Evolutionary conservation across 2,329 filamentous ascomycete species (phyloP).

Genomic region (Alternaria tenuissima): DNA sequence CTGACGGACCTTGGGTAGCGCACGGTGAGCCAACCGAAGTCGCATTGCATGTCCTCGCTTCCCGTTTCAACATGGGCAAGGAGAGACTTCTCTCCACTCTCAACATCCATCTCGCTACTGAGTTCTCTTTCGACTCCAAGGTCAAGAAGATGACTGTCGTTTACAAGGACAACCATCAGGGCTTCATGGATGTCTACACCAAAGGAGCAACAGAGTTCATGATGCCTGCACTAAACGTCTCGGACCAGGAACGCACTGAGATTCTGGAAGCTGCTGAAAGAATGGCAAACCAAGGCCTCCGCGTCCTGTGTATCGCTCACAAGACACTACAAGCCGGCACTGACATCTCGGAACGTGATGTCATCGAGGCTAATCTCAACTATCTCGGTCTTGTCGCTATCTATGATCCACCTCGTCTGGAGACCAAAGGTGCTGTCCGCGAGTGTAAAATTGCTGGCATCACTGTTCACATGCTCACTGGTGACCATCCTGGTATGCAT

Average conservation of each 20-base stretch:
- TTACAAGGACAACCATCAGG: conserved; percentile 43
- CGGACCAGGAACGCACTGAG: conserved; percentile 37
- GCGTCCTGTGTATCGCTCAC: conserved; percentile 50
- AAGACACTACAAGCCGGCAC: conserved; percentile 39
- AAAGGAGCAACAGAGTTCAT: conserved; percentile 53
- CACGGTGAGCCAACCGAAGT: conserved; percentile 52
- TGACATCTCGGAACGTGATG: conserved; percentile 58
- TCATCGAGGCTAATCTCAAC: conserved; percentile 72
- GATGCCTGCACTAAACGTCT: conserved; percentile 41
- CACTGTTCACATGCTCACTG: conserved; percentile 60
- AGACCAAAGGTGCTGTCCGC: conserved; percentile 69
- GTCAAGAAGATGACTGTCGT: conserved; percentile 53
- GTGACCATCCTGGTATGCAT: conserved; percentile 53
- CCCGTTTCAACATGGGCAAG: conserved; percentile 50
- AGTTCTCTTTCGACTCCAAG: conserved; percentile 52
- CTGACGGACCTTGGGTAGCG: conserved; percentile 43
- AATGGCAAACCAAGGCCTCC: conserved; percentile 51
- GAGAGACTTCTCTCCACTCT: conserved; percentile 37
- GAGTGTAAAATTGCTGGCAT: conserved; percentile 58
- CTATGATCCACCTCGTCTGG: conserved; percentile 84
- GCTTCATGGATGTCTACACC: conserved; percentile 47
- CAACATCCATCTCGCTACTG: conserved; percentile 44
- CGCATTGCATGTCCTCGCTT: conserved; percentile 51
- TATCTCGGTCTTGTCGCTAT: conserved; percentile 86
- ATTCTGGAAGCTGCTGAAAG: conserved; percentile 29